Base-by-base conservation (phyloP, 2,329 filamentous ascomycete species). In the Botrytis paeoniae region DNA sequence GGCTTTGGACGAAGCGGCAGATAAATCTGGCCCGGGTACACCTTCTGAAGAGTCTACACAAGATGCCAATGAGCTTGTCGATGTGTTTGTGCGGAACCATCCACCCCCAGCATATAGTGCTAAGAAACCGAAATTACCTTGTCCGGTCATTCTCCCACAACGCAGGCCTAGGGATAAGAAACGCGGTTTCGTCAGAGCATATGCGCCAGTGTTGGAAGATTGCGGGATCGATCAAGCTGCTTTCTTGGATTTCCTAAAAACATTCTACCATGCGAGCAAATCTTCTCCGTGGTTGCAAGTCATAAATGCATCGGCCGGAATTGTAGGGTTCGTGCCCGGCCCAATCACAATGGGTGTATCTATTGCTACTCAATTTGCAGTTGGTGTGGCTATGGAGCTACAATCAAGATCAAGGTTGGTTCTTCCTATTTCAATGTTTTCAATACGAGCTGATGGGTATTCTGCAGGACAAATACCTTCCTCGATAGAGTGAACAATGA, bases 401-500 rank as follows among this genome's bases (percentile, higher is more conserved):
- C 78, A 80, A 32, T 59, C 70, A 37, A 66, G 75, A 37, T 72
- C 75, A 25, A 76, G 77, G 78, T 68, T 39, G 8, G 62, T 78
- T 41, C 61, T 65, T 69, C 62, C 45, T 41, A 39, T 60, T 59
- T n/a, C 29, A 39, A 18, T 9, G 1, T 9, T 39, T n/a, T 32
- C n/a, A n/a, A 25, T 37, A 16, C 10, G 51, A 70, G 25, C 70
- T 75, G 37, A 78, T 59, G 6, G 22, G 60, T 45, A 51, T 68
- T 37, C 61, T 71, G 1, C 37, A 79, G 79, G 73, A 75, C 76
- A 22, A 89, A 89, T 76, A 81, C 78, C 0, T 90, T 88, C 77
- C 83, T 91, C 25, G 84, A 89, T 75, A 80, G 82, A 51, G 83
- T 89, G 76, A 91, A 90, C 76, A 82, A 85, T 14, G 82, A 86